Conservation (phyloP, 1,284 basidiomycete species). For the Wolfiporia cocos region DNA sequence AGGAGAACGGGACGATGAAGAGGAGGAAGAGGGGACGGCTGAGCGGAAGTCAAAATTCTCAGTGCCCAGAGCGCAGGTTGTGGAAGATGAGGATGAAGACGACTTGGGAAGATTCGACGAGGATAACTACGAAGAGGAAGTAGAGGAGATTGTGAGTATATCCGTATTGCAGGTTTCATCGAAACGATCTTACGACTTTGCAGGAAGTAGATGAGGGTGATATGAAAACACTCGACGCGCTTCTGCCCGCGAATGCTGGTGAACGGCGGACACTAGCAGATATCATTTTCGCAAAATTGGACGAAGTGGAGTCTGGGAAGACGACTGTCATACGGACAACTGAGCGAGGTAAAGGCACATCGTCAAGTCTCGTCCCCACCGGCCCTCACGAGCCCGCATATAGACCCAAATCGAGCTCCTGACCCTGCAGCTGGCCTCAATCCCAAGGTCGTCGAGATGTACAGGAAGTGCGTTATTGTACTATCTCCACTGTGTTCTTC, state of each 20-base stretch:
- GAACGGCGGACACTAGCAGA: constrained; percentile 89
- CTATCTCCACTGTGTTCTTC: neutral
- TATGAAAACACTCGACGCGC: constrained; percentile 76
- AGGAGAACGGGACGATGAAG: constrained; percentile 47
- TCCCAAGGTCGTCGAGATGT: constrained; percentile 94
- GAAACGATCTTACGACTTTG: too few relatives aligned
- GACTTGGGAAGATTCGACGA: constrained; percentile 49
- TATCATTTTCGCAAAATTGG: constrained; percentile 91
- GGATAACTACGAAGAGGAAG: constrained; percentile 36
- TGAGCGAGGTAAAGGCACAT: constrained; percentile 39
- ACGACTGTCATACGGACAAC: constrained; percentile 51
- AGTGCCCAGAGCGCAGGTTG: constrained; percentile 27
- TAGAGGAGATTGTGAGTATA: constrained; percentile 50
- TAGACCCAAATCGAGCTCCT: constrained; percentile 58
- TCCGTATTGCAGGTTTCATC: neutral
- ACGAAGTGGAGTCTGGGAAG: constrained; percentile 46
- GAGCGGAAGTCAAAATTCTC: constrained; percentile 27
- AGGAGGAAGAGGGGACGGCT: constrained; percentile 38
- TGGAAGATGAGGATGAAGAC: constrained; percentile 33
- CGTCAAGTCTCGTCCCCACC: too few relatives aligned
- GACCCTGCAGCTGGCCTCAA: constrained; percentile 92
- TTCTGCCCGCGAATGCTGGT: constrained; percentile 66
- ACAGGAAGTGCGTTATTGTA: constrained; percentile 68
- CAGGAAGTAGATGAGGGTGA: constrained; percentile 90
- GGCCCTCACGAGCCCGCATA: too few relatives aligned